Percentiles rank a stretch among this genome's conserved stretches.
Evolutionary conservation across 805 yeast species (phyloP).

Genomic region (Dipodascus geniculatus): DNA sequence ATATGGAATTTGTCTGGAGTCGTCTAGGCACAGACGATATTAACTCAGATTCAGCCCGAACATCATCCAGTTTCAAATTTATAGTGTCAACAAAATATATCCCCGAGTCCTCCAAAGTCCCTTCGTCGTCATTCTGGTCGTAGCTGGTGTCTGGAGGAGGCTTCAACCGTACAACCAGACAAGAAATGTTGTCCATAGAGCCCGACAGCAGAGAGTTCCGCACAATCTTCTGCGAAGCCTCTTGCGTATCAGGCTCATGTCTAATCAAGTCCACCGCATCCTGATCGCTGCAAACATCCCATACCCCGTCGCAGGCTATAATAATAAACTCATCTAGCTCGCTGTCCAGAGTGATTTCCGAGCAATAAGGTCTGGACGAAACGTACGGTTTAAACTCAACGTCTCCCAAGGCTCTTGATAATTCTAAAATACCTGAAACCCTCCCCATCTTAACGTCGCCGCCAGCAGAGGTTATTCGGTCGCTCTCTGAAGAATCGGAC

Average conservation of each 20-base stretch:
- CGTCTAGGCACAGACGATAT: not conserved
- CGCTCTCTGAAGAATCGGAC: conserved; percentile 3
- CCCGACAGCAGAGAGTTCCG: conserved; percentile 4
- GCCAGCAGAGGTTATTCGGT: conserved; percentile 6
- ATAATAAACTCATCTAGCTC: conserved; percentile 55
- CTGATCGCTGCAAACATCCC: conserved; percentile 75
- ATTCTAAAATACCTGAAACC: conserved; percentile 77
- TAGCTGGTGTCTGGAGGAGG: not conserved
- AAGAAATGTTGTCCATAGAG: conserved; percentile 15
- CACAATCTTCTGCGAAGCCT: conserved; percentile 9
- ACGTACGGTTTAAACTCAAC: conserved; percentile 63
- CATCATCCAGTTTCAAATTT: not conserved
- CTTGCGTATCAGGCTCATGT: conserved; percentile 13
- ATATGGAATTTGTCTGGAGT: not conserved
- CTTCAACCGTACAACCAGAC: conserved; percentile 10
- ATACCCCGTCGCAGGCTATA: conserved; percentile 78
- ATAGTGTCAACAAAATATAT: not conserved
- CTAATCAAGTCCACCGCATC: conserved; percentile 53
- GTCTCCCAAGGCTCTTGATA: conserved; percentile 76
- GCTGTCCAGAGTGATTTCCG: conserved; percentile 43
- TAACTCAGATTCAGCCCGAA: not conserved
- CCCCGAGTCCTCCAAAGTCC: not conserved
- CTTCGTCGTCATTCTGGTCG: not conserved
- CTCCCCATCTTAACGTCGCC: conserved; percentile 5
- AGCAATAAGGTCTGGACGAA: conserved; percentile 57